phyloP scores from a whole-genome alignment of 1,284 basidiomycete species.

The Anthracocystis walkeri region DNA sequence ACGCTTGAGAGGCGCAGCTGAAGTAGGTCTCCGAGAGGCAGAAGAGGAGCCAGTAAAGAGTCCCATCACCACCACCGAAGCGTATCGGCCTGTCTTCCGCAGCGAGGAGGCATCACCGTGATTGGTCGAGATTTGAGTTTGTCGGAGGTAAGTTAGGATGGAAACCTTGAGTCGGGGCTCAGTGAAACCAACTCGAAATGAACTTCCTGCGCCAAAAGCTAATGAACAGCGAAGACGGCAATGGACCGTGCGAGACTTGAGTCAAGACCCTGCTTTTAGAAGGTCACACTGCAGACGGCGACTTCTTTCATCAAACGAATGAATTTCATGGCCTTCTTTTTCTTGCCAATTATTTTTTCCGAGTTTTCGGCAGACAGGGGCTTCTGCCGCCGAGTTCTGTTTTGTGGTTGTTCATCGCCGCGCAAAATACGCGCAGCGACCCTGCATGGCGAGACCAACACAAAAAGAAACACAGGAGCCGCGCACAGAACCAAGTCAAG shows the following conservation, averaged over 20 bases:
- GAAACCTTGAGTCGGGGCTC: too few relatives aligned
- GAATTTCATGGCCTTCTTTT: not conserved
- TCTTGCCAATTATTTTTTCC: too few relatives aligned
- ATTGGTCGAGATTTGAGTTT: not conserved
- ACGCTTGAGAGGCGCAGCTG: slow-evolving; percentile 26
- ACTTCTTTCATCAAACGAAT: too few relatives aligned
- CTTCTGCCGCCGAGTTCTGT: not conserved
- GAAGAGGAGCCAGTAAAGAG: slow-evolving; percentile 25
- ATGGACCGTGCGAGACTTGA: too few relatives aligned
- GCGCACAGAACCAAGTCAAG: not conserved
- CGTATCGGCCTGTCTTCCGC: not conserved
- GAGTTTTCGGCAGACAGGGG: not conserved
- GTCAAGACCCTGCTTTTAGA: too few relatives aligned
- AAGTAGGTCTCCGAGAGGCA: slow-evolving; percentile 10
- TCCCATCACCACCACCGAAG: slow-evolving; percentile 26
- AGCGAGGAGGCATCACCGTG: not conserved
- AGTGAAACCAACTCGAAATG: too few relatives aligned
- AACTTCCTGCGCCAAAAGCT: too few relatives aligned
- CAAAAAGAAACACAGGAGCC: not conserved
- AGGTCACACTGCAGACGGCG: too few relatives aligned
- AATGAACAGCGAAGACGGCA: too few relatives aligned
- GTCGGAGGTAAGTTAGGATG: not conserved
- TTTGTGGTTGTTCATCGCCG: slow-evolving; percentile 1
- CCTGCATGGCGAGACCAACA: slow-evolving; percentile 27
- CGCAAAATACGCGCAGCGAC: slow-evolving; percentile 20